Conservation (phyloP, 2,329 filamentous ascomycete genomes). For the Aspergillus sp. region DNA sequence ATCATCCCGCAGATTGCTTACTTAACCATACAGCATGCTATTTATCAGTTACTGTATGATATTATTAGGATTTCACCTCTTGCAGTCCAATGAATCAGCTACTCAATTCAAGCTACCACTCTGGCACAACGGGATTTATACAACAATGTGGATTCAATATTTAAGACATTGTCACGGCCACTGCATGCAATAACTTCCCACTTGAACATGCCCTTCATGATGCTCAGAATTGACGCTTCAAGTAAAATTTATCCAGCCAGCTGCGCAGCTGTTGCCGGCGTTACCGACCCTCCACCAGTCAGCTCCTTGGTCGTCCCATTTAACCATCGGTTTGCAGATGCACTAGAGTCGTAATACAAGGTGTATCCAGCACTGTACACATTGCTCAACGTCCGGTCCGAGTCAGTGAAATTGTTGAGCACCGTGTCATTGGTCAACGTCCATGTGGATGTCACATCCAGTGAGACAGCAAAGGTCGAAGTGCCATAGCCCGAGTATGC, state of each 20-base stretch:
- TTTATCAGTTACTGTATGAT: no score
- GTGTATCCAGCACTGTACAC: not conserved
- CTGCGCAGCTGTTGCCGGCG: not conserved
- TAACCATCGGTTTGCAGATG: not conserved
- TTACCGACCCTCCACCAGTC: not conserved
- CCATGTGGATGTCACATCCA: not conserved
- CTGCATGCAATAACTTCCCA: no score
- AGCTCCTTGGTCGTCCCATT: not conserved
- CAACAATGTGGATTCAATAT: no score
- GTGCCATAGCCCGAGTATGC: not conserved
- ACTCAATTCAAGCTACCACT: no score
- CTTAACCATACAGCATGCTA: no score
- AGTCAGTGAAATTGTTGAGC: not conserved
- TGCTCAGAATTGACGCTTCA: not conserved
- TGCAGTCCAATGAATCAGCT: no score
- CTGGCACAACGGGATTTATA: no score
- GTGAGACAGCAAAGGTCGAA: not conserved
- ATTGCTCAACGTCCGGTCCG: not conserved
- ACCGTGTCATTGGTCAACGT: not conserved
- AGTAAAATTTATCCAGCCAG: not conserved
- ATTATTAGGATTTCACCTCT: no score
- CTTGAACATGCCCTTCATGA: not conserved
- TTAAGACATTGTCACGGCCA: no score
- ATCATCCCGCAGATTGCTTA: no score
- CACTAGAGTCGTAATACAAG: not conserved